phyloP scores from a whole-genome alignment of 2,329 filamentous ascomycete species.

The Aspergillus ochraceoroseus region DNA sequence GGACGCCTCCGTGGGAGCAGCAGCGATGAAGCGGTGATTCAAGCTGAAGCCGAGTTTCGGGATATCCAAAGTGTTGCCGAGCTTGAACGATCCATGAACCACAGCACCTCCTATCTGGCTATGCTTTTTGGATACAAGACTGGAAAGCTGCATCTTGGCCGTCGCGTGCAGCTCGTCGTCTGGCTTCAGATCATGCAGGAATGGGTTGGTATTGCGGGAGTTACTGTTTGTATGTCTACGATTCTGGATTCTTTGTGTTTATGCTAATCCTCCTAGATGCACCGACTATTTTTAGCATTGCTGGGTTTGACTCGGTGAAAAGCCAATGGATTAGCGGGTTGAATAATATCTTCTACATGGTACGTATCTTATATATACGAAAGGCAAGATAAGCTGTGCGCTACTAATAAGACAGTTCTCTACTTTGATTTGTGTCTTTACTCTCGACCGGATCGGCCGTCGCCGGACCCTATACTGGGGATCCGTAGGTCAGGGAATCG shows the following conservation, averaged over 20 bases:
- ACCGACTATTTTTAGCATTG: slow-evolving; percentile 60
- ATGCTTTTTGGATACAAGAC: slow-evolving; percentile 66
- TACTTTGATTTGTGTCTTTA: slow-evolving; percentile 65
- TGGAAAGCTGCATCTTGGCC: slow-evolving; percentile 60
- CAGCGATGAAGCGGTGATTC: slow-evolving; percentile 48
- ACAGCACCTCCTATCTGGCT: slow-evolving; percentile 54
- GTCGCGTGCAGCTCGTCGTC: slow-evolving; percentile 64
- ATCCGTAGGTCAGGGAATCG: slow-evolving; percentile 57
- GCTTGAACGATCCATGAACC: slow-evolving; percentile 54
- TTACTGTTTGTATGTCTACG: slow-evolving; percentile 52
- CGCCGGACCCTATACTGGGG: slow-evolving; percentile 68
- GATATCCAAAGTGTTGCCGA: slow-evolving; percentile 63
- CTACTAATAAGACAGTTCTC: slow-evolving; percentile 48
- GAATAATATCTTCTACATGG: slow-evolving; percentile 55
- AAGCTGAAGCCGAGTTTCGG: slow-evolving; percentile 60
- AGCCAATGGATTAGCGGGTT: slow-evolving; percentile 60
- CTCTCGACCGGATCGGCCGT: slow-evolving; percentile 62
- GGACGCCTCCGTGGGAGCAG: slow-evolving; percentile 58
- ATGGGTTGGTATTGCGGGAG: slow-evolving; percentile 65
- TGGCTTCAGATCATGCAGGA: slow-evolving; percentile 69
- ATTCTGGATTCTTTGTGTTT: too few relatives aligned
- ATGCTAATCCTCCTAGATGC: slow-evolving; percentile 30
- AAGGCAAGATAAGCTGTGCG: too few relatives aligned
- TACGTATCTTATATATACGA: slow-evolving; percentile 19
- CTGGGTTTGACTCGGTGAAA: slow-evolving; percentile 58